Evolutionary conservation across 768 basidiomycete genomes (phyloP).

Genomic region (Auriscalpium orientale): DNA sequence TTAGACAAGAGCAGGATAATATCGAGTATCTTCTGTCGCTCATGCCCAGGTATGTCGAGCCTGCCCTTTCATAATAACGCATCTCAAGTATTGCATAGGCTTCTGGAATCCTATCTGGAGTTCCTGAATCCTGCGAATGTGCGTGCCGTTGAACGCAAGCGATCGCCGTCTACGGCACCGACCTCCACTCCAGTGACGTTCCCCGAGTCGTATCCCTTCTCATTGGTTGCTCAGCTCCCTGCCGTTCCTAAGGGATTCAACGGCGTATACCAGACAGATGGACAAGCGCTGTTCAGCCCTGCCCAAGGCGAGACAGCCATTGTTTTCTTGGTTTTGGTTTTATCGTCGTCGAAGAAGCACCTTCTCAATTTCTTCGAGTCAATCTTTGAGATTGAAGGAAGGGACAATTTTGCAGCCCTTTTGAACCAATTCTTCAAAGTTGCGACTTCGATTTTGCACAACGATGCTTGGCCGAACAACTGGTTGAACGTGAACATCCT

Average conservation of each 20-base stretch:
- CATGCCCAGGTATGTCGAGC: conserved; percentile 62
- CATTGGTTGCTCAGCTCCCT: conserved; percentile 63
- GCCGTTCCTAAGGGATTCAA: conserved; percentile 38
- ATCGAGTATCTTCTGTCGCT: conserved; percentile 79
- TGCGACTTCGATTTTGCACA: conserved; percentile 70
- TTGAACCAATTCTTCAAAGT: conserved; percentile 78
- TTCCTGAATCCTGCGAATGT: conserved; percentile 61
- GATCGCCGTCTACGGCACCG: conserved; percentile 49
- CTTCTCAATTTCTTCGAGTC: conserved; percentile 74
- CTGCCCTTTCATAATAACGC: neutral
- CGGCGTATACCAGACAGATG: conserved; percentile 34
- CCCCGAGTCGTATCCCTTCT: conserved; percentile 91
- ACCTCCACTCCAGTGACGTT: conserved; percentile 70
- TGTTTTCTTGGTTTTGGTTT: conserved; percentile 73
- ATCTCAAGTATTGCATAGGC: conserved; percentile 32
- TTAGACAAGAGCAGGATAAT: conserved; percentile 84
- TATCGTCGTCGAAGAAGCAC: conserved; percentile 72
- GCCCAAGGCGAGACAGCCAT: conserved; percentile 80
- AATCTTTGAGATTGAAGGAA: conserved; percentile 83
- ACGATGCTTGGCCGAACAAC: conserved; percentile 80
- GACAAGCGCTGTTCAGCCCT: conserved; percentile 55
- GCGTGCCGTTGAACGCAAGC: conserved; percentile 62
- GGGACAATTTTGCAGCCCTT: conserved; percentile 63
- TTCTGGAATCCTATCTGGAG: conserved; percentile 85
- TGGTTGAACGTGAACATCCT: conserved; percentile 92